These are phyloP conservation scores for Boletus subparvulus DNA, from an alignment of 768 basidiomycete species.

Conservation along the genomic window DNA sequence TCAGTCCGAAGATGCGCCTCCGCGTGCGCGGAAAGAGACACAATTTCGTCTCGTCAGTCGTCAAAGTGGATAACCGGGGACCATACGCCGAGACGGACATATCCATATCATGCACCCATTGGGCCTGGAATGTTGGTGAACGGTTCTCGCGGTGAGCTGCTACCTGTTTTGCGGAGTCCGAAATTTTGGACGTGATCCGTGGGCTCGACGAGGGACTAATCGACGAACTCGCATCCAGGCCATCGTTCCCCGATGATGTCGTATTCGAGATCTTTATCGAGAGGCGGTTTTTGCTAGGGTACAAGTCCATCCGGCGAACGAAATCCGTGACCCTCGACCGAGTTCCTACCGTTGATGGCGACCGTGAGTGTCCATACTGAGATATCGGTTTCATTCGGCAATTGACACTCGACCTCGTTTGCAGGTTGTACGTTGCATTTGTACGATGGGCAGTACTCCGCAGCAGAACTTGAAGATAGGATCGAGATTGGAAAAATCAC, in stretches of 20 bases:
- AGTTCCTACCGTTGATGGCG: not conserved
- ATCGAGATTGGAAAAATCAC: slow-evolving; percentile 6
- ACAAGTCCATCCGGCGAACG: slow-evolving; percentile 13
- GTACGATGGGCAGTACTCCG: not conserved
- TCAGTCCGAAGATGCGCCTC: slow-evolving; percentile 9
- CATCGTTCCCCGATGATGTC: slow-evolving; percentile 1
- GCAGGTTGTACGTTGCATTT: not conserved
- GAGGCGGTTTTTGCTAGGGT: slow-evolving; percentile 10
- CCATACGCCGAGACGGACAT: not conserved
- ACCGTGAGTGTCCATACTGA: not conserved
- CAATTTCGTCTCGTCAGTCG: slow-evolving; percentile 9
- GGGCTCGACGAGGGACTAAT: not conserved
- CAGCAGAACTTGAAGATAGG: not conserved
- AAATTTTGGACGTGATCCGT: not conserved
- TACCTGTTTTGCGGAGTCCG: not conserved
- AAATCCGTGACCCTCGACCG: not conserved
- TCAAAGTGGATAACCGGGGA: not conserved
- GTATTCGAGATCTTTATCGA: slow-evolving; percentile 6
- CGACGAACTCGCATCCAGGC: not conserved
- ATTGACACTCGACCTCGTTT: not conserved
- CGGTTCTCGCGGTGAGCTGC: slow-evolving; percentile 1
- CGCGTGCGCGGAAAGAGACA: not conserved
- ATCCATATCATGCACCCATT: not conserved
- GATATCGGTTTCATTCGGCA: not conserved
- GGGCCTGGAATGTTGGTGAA: not conserved